phyloP scores from a whole-genome alignment of 2,329 filamentous ascomycete genomes.

The Colletotrichum sp. region DNA sequence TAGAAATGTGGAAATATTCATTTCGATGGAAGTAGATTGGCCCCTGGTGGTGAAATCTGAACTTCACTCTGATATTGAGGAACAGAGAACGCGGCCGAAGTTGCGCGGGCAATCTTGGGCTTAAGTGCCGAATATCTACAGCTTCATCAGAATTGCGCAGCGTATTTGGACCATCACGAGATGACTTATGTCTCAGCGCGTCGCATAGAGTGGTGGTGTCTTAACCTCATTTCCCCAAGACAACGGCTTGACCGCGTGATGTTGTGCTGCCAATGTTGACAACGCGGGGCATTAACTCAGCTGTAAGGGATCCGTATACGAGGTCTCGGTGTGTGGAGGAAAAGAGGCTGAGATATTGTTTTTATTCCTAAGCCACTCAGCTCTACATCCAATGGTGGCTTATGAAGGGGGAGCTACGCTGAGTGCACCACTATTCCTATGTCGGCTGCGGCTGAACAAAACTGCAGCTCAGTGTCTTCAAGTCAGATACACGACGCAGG shows the following conservation, averaged over 20 bases:
- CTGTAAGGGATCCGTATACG: neutral
- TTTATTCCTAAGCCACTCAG: neutral
- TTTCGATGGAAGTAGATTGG: neutral
- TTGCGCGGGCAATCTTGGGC: neutral
- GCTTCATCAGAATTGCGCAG: neutral
- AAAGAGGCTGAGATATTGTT: neutral
- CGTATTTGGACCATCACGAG: neutral
- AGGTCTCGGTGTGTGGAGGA: accelerated
- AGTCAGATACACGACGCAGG: neutral
- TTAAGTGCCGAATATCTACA: neutral
- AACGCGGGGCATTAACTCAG: neutral
- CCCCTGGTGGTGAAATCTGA: neutral
- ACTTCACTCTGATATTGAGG: neutral
- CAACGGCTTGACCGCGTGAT: neutral
- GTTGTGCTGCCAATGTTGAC: neutral
- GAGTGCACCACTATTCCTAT: neutral
- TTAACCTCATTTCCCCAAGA: neutral
- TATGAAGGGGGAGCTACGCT: neutral
- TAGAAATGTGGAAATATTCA: neutral
- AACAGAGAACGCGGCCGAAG: neutral
- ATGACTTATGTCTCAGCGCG: neutral
- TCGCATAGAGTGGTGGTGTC: neutral
- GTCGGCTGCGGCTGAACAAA: accelerated
- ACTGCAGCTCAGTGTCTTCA: neutral
- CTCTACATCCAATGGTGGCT: neutral